A percentile compares a stretch with the other conserved stretches of the same genome.
phyloP scores from a whole-genome alignment of 2,329 filamentous ascomycete species.

The Nothophoma quercina region DNA sequence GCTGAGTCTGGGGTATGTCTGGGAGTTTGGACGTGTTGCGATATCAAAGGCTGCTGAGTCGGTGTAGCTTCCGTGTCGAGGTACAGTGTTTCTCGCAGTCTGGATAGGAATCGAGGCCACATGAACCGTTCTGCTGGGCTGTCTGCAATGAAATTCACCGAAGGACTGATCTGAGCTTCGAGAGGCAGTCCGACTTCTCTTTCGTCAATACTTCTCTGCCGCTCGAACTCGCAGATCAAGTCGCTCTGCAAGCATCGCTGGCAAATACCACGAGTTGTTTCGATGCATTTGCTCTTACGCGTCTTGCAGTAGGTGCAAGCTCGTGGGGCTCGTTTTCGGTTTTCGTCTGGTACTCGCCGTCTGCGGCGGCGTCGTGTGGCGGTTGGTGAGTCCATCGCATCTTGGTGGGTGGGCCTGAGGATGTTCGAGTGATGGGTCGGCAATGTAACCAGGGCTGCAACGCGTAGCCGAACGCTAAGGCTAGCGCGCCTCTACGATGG shows the following conservation, averaged over 20 bases:
- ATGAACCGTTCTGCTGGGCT: slow-evolving; percentile 10
- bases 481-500: background rate
- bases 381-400: slow-evolving; percentile 8
- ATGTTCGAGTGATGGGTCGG: background rate
- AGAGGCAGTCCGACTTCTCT: background rate
- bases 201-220: background rate
- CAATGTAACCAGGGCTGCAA: background rate
- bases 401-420: background rate
- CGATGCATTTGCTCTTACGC: slow-evolving; percentile 12
- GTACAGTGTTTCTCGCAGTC: slow-evolving; percentile 1
- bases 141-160: background rate
- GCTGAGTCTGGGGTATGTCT: background rate
- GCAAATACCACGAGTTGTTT: slow-evolving; percentile 3
- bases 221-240: slow-evolving; percentile 1
- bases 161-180: slow-evolving; percentile 8
- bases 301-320: slow-evolving; percentile 8
- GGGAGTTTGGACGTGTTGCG: background rate
- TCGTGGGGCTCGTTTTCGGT: slow-evolving; percentile 1
- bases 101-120: slow-evolving; percentile 8
- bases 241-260: slow-evolving; percentile 2
- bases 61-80: background rate
- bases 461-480: slow-evolving; percentile 6
- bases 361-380: slow-evolving; percentile 2
- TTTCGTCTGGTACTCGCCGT: slow-evolving; percentile 2
- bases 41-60: background rate